Evolutionary conservation across 1,284 basidiomycete species (phyloP), one percentile per base, ranked within the genome.

Genomic region (Irpex sp.): DNA sequence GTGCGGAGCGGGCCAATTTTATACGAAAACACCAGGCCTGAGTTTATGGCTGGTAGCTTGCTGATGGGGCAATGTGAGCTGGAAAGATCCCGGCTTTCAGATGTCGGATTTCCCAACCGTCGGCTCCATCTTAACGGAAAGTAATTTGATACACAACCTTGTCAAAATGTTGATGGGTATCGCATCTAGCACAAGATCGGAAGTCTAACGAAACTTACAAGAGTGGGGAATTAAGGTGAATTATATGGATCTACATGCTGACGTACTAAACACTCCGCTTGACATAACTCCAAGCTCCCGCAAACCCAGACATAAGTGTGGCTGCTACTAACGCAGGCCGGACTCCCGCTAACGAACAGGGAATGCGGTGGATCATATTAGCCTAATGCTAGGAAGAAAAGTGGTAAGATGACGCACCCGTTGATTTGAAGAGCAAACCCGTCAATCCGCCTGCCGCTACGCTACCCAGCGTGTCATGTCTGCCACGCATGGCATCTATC

Each of bases 361-460:
- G 67, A 72, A 75, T 66, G 70, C 67, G 71, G 76, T 70, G 79
- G 74, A 76, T 76, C 69, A 69, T 72, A 75, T 56, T 36, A 56
- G 54, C 54, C 31, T 26, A 56, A 37, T 9, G 54, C 54, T 15
- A 68, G 71, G 70, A 68, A 70, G 71, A 70, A 68, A 70, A 70
- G 72, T 70, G 74, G 73, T 70, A 67, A 21, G 44, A 40, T 63
- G 63, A 77, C 88, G 73, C 77, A 97, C 96, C 93, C 69, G 96
- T 97, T 64, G 91, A 93, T 78, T 96, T 98, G 85, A 89, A 99
- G 62, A 98, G 77, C 47, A 88, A 92, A 68, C 97, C 97, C 62
- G 94, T 96, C 68, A 97, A 72, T 40, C 87, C 96, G 48, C 96
- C 97, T 59, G 97, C 96, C 49, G 87, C 87, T 86, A 99, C 93